A percentile compares a stretch with the other conserved stretches of the same genome.
phyloP scores from a whole-genome alignment of 2,329 filamentous ascomycete species.

The Paracorniculantispora psalliotae region DNA sequence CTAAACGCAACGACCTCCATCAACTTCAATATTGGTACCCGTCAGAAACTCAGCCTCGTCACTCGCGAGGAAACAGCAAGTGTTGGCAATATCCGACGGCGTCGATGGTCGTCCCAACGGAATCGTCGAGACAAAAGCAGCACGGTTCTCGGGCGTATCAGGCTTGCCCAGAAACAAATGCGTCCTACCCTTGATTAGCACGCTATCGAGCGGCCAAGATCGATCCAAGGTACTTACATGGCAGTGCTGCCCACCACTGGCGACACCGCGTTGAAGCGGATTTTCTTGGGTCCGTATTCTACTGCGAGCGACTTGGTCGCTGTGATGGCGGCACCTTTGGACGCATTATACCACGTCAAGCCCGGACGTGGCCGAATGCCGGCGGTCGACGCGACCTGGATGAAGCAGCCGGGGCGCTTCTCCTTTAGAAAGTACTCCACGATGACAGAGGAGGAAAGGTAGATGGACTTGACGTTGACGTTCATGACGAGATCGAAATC shows the following conservation, averaged over 20 bases:
- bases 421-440: slow-evolving; percentile 56
- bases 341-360: slow-evolving; percentile 66
- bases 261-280: slow-evolving; percentile 68
- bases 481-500: slow-evolving; percentile 64
- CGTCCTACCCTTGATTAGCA: slow-evolving; percentile 25
- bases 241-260: slow-evolving; percentile 64
- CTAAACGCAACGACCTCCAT: slow-evolving; percentile 26
- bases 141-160: slow-evolving; percentile 57
- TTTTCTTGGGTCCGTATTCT: slow-evolving; percentile 67
- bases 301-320: slow-evolving; percentile 58
- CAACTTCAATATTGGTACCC: slow-evolving; percentile 59
- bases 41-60: slow-evolving; percentile 70
- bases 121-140: slow-evolving; percentile 48
- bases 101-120: slow-evolving; percentile 51
- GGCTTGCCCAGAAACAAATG: slow-evolving; percentile 55
- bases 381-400: slow-evolving; percentile 63
- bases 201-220: no score
- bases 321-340: slow-evolving; percentile 60
- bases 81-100: slow-evolving; percentile 65
- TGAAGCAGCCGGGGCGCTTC: slow-evolving; percentile 53
- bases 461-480: slow-evolving; percentile 66
- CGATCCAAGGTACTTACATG: slow-evolving; percentile 43
- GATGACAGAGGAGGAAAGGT: slow-evolving; percentile 53
- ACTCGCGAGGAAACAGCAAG: slow-evolving; percentile 64
- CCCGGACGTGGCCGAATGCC: slow-evolving; percentile 54